Base-by-base conservation (phyloP, 129 eudicot genomes). In the Centaurea solstitialis region DNA sequence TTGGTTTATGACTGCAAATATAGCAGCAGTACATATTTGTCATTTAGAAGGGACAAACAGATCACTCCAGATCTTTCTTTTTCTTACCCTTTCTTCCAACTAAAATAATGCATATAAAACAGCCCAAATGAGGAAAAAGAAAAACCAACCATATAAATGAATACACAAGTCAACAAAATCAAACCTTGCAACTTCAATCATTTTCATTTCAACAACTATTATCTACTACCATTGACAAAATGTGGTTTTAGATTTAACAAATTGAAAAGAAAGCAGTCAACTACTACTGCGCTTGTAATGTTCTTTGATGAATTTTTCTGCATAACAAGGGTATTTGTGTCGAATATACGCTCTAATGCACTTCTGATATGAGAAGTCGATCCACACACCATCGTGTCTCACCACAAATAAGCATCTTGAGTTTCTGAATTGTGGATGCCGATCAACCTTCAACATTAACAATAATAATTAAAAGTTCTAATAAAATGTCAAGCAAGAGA, bases 331-430 rank as follows among this genome's bases (percentile, higher is more conserved):
- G 74, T 91, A 95, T 71, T 91, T 92, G 17, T 76, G 85, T 78
- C 94, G 90, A 74, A 95, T 77, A 85, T 95, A 95, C 4, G 92
- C 86, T 68, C 94, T 82, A 20, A 95, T 84, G 82, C 99, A 95
- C 83, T 95, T 95, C 83, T 93, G 93, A 87, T 95, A 95, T 15
- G 99, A 95, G 83, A 95, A 95, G 82, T 95, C 98, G 28, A 95
- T 93, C 99, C 98, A 93, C 80, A 79, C 93, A 62, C 99, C 99
- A 33, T 95, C 99, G 0, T 82, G 85, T 89, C 99, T 85, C 43
- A 95, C 92, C 28, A 95, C 98, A 87, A 91, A 93, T 68, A 93
- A 79, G 89, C 99, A 92, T 81, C 98, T 91, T 12, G 98, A 89
- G 3, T 76, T 69, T 83, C 81, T 86, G 72, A 90, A 95, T 78